These are phyloP conservation scores for Sporothrix luriei DNA, from an alignment of 2,329 filamentous ascomycete species.

Conservation along the genomic window DNA sequence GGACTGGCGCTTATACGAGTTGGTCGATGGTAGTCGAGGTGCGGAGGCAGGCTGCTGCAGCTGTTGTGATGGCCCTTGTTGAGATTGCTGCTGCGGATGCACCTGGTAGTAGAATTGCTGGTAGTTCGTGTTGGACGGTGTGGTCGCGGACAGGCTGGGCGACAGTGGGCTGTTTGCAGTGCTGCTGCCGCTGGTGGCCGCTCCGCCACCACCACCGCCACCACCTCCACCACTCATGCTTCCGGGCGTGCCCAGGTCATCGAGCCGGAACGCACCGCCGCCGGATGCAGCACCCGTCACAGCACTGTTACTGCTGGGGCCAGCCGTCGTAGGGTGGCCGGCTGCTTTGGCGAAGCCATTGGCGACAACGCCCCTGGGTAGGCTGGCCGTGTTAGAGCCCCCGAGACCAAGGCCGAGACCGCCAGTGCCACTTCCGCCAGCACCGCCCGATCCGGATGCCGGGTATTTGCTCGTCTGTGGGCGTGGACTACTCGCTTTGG, in stretches of 20 bases:
- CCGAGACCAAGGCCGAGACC: conserved; percentile 1
- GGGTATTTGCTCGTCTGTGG: conserved; percentile 64
- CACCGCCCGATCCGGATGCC: conserved; percentile 43
- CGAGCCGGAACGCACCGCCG: background rate
- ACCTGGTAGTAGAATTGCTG: conserved; percentile 32
- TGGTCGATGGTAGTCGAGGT: conserved; percentile 29
- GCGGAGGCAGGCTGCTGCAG: conserved; percentile 25
- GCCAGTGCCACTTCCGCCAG: conserved; percentile 34
- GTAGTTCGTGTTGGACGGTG: conserved; percentile 28
- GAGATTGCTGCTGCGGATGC: background rate
- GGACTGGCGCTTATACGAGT: conserved; percentile 69
- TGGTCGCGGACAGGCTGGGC: conserved; percentile 40
- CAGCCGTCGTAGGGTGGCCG: conserved; percentile 25
- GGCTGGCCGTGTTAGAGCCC: conserved; percentile 45
- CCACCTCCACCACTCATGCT: conserved; percentile 38
- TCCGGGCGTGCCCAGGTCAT: background rate
- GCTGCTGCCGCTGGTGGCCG: conserved; percentile 32
- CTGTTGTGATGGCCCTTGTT: background rate
- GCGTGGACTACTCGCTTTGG: conserved; percentile 58
- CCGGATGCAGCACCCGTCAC: conserved; percentile 21
- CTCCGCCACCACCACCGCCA: conserved; percentile 39
- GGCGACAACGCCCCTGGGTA: conserved; percentile 56
- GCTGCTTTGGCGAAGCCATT: conserved; percentile 52
- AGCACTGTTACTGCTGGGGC: background rate
- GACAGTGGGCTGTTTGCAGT: conserved; percentile 40